A percentile compares a stretch with the other conserved stretches of the same genome.
Conservation (phyloP, 164 flowering plant species). For the Brasenia schreberi region DNA sequence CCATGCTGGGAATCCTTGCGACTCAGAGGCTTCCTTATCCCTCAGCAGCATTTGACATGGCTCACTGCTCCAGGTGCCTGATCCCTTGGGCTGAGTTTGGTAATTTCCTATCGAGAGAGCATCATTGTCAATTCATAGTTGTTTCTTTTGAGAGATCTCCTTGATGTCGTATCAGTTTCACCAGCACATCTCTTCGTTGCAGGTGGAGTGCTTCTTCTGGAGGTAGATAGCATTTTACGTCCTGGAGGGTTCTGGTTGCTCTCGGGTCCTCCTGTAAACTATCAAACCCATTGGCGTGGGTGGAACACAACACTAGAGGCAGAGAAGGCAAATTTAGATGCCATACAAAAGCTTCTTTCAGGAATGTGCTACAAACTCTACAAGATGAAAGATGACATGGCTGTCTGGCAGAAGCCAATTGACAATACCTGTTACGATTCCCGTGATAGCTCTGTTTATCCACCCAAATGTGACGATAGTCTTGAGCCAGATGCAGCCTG, state of each 20-base stretch:
- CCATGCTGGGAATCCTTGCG: slow-evolving; percentile 86
- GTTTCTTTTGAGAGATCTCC: too few species aligned
- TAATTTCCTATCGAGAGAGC: slow-evolving; percentile 9
- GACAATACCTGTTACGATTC: not conserved
- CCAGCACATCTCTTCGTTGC: not conserved
- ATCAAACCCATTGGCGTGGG: slow-evolving; percentile 24
- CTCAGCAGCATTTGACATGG: slow-evolving; percentile 93
- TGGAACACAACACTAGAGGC: slow-evolving; percentile 25
- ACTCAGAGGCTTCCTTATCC: slow-evolving; percentile 98
- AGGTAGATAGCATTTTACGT: slow-evolving; percentile 45
- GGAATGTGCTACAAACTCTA: slow-evolving; percentile 49
- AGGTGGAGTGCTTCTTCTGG: slow-evolving; percentile 51
- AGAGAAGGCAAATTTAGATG: slow-evolving; percentile 27
- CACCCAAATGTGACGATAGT: not conserved
- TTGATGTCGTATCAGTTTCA: too few species aligned
- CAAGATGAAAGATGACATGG: slow-evolving; percentile 25
- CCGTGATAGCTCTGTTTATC: not conserved
- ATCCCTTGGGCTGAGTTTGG: slow-evolving; percentile 99
- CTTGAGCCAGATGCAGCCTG: not conserved
- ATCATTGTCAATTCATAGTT: too few species aligned
- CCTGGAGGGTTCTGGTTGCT: slow-evolving; percentile 66
- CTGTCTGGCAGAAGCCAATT: slow-evolving; percentile 45
- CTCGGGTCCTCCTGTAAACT: slow-evolving; percentile 54
- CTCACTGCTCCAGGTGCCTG: slow-evolving; percentile 99
- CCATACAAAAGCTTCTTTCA: slow-evolving; percentile 34